Base-by-base conservation (phyloP, 2,329 filamentous ascomycete genomes). In the Ophiocordyceps camponoti-floridani region DNA sequence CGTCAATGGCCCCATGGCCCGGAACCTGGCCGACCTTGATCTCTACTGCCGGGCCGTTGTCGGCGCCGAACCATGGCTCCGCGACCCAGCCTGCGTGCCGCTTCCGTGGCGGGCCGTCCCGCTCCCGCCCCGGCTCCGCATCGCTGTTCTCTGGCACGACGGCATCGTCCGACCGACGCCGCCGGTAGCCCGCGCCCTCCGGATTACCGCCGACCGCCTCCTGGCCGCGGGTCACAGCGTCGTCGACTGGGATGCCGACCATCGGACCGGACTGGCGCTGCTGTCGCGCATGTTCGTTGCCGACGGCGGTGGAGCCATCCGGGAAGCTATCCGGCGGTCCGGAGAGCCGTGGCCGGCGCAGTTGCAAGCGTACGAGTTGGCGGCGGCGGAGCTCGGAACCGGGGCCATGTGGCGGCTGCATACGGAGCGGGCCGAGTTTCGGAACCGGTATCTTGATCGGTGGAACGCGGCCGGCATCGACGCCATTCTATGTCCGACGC, bases 121-220 rank as follows among this genome's bases (percentile, higher is more conserved):
- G 2, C 48, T 64, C 3, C 58, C 64, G 0, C 4, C 43, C 19
- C 68, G 58, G 44, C 56, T 82, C 23, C 71, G 64, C 40, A 62
- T 84, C 44, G 79, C 65, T 4, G 70, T 84, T 30, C 65, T 83
- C 58, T 77, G 72, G 69, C 64, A 79, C 56, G 81, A 84, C 54
- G 73, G 70, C 10, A 65, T 77, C 43, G 78, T 82, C 4, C 65
- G 59, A 6, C 80, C 81, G 0, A 81, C 82, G 44, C 79, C 81
- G 3, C 80, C 80, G 0, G 67, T 84, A 3, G 59, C 65, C 0
- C 66, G 77, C 6, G 78, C 75, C 1, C 56, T 84, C 10, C 56
- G 60, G 3, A 56, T 63, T 6, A 59, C 72, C 0, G 65, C 63
- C 0, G 56, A 61, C 2, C 64, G 57, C 43, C 60, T 79, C 13